Conservation (phyloP, 2,329 filamentous ascomycete species). For the Fusarium pininemorale region DNA sequence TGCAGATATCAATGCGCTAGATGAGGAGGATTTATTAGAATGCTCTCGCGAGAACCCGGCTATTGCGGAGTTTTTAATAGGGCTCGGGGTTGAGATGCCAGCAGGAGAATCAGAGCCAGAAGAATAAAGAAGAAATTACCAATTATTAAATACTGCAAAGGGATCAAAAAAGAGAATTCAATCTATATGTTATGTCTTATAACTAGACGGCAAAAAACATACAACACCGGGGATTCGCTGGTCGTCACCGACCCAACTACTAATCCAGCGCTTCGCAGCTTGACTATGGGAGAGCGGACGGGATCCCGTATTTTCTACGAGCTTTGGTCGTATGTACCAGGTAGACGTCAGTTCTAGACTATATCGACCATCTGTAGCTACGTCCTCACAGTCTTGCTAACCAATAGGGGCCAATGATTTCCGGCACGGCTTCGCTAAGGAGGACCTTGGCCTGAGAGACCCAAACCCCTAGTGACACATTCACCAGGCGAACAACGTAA, state of each 20-base stretch:
- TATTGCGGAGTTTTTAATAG: background rate
- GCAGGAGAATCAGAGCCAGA: background rate
- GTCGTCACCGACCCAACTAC: background rate
- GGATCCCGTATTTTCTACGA: background rate
- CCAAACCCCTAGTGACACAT: background rate
- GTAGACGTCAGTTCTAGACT: accelerated
- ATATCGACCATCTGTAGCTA: accelerated
- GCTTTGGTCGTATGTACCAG: background rate
- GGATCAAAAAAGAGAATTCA: background rate
- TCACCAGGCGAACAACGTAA: background rate
- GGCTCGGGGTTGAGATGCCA: background rate
- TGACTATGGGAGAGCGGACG: background rate
- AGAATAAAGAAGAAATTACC: background rate
- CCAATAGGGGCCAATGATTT: background rate
- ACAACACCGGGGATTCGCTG: background rate
- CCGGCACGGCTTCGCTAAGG: background rate
- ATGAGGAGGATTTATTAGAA: background rate
- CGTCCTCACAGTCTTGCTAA: background rate
- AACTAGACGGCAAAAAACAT: background rate
- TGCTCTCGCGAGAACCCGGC: background rate
- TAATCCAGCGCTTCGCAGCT: background rate
- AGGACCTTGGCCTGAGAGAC: background rate
- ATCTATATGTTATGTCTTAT: accelerated
- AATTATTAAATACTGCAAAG: background rate
- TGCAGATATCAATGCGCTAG: background rate